Evolutionary conservation across 805 yeast species (phyloP), one percentile per base, ranked within the genome.

Genomic region (Pichia kluyveri): DNA sequence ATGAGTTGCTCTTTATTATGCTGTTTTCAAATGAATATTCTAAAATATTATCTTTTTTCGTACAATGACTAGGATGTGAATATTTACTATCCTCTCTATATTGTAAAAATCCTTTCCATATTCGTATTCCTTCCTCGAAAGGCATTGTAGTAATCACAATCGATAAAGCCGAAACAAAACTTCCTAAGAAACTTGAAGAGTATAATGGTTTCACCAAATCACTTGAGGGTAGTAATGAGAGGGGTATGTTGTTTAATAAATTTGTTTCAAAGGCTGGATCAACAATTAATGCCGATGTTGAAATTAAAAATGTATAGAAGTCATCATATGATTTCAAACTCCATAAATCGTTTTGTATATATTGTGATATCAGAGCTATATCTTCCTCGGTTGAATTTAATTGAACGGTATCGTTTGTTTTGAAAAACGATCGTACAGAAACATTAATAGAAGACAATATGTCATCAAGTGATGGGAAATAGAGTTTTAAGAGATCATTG

Each of bases 301-400:
- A 59, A 9, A 59, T 49, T 10, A 73, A 53, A 51, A 68, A 70
- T 2, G 68, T 56, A 51, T 73, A 73, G 38, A 80, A 62, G 4
- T 64, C 61, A 50, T 80, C 84, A 15, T 78, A 65, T 0, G 77
- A 69, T 17, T 68, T 58, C 42, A 80, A 62, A 0, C 61, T 56
- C 82, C 83, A 79, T 2, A 77, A 39, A 4, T 66, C 30, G 8
- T 40, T 17, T 2, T 50, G 15, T 14, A 52, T n/a, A 31, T 38
- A 18, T 30, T 52, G 51, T 37, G 66, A 68, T 4, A 72, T 59
- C 5, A 52, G 56, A 18, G 56, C 51, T 1, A 69, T 59, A 45
- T 65, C 66, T 4, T 41, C 40, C 2, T 49, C 51, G 0, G 54
- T 43, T 11, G 51, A 55, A 10, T 38, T n/a, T 3, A 32, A 6